Evolutionary conservation across 1,284 basidiomycete genomes (phyloP), one percentile per base, ranked within the genome.

Genomic region (Heterobasidion occidentale): DNA sequence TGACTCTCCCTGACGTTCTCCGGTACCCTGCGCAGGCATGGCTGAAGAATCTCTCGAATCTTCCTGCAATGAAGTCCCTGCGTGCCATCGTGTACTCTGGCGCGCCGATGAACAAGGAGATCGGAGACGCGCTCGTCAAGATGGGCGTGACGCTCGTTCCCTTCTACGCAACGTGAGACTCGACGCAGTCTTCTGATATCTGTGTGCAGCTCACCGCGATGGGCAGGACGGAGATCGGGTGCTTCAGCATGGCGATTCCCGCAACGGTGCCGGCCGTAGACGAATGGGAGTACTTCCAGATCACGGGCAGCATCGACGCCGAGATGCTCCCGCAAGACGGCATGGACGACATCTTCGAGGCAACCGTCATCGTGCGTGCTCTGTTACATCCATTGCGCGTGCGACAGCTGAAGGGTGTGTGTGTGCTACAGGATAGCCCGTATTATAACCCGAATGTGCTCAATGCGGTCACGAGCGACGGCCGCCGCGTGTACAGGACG

Each of bases 211-310:
- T 51, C 11, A 36, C 34, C 8, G 8, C 7, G 19, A 52, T 9
- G 11, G 0, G 0, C 14, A 58, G 57, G 4, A 58, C 57, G 15
- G 57, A 58, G 47, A 35, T 35, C n/a, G 53, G 54, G 3, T 36
- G 50, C 46, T 17, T 55, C 48, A 55, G 49, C 14, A 42, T 34
- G 36, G 45, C 51, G n/a, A 19, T 52, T 15, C 44, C 50, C 2
- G 20, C 42, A 12, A 27, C n/a, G 44, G 52, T 52, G 6, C 45
- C 55, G 12, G 50, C 45, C n/a, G 51, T 55, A 1, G 55, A 57
- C 34, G 58, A 59, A 17, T 62, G 61, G 61, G 58, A 62, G 12
- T 62, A 58, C 57, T 62, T 62, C 54, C 38, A 47, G 12, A 35
- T 62, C 9, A 17, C 49, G 7, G 27, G 47, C 7, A 53, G 46